A percentile compares a stretch with the other conserved stretches of the same genome.
Conservation (phyloP, 768 basidiomycete genomes). For the Stropharia rugosoannulata region DNA sequence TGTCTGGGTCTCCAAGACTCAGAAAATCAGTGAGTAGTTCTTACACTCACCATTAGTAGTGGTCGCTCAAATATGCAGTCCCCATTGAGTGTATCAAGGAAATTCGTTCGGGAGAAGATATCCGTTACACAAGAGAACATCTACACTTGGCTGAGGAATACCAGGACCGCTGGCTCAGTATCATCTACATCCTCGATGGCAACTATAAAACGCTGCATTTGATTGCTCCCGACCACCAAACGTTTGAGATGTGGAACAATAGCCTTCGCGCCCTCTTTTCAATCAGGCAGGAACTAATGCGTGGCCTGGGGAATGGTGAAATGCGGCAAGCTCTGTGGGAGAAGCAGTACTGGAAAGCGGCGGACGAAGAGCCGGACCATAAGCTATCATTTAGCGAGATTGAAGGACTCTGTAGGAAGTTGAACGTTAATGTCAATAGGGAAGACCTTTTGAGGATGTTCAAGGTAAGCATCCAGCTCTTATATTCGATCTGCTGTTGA, state of each 20-base stretch:
- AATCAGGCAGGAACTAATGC: slow-evolving; percentile 75
- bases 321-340: slow-evolving; percentile 79
- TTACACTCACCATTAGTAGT: slow-evolving; percentile 28
- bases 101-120: slow-evolving; percentile 74
- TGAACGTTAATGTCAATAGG: slow-evolving; percentile 65
- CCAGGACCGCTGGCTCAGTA: slow-evolving; percentile 82
- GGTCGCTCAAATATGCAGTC: slow-evolving; percentile 43
- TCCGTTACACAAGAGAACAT: slow-evolving; percentile 73
- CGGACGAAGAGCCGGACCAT: slow-evolving; percentile 60
- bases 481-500: neutral
- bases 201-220: slow-evolving; percentile 87
- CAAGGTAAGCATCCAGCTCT: slow-evolving; percentile 37
- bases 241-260: slow-evolving; percentile 54
- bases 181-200: slow-evolving; percentile 79
- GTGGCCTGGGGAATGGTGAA: slow-evolving; percentile 65
- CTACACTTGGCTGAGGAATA: slow-evolving; percentile 67
- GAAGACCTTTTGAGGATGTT: slow-evolving; percentile 63
- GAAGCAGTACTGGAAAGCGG: slow-evolving; percentile 80
- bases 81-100: slow-evolving; percentile 90
- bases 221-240: slow-evolving; percentile 61
- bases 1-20: slow-evolving; percentile 72
- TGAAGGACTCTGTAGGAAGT: slow-evolving; percentile 64
- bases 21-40: slow-evolving; percentile 59
- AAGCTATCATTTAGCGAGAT: slow-evolving; percentile 74
- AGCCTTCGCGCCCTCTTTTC: slow-evolving; percentile 68